Conservation (phyloP, 2,329 filamentous ascomycete species). For the Didymella exigua region DNA sequence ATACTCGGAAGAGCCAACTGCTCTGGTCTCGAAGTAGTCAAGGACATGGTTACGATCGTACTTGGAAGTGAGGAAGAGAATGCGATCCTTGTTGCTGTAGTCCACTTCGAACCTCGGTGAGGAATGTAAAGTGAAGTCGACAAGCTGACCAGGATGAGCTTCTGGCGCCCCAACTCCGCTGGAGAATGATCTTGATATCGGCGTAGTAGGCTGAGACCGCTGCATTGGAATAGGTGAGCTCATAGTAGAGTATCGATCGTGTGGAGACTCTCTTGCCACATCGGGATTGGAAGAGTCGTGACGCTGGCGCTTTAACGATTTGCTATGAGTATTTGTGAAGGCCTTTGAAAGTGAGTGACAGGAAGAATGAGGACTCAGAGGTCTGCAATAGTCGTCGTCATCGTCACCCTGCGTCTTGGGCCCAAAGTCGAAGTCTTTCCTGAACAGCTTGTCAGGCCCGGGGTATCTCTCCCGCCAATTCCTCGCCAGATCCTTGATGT, state of each 20-base stretch:
- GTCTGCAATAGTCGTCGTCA: background rate
- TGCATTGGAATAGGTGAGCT: background rate
- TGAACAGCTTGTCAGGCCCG: background rate
- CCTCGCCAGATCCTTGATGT: background rate
- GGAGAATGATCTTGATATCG: background rate
- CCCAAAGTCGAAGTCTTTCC: conserved; percentile 6
- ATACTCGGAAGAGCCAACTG: accelerated
- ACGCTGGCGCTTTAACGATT: background rate
- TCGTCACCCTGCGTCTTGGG: background rate
- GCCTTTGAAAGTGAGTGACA: background rate
- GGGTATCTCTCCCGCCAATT: background rate
- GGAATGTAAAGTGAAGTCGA: background rate
- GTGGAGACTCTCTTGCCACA: background rate
- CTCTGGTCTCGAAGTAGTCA: background rate
- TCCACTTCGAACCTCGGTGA: background rate
- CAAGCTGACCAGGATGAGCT: background rate
- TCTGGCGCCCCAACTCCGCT: background rate
- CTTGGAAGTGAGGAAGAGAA: background rate
- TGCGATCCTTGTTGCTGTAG: background rate
- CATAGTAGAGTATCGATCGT: background rate
- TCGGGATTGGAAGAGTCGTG: conserved; percentile 1
- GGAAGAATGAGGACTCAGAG: conserved; percentile 1
- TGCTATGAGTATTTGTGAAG: background rate
- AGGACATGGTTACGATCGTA: background rate
- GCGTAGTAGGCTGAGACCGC: background rate